phyloP scores from a whole-genome alignment of 2,329 filamentous ascomycete species.

The Phialocephala sp. region DNA sequence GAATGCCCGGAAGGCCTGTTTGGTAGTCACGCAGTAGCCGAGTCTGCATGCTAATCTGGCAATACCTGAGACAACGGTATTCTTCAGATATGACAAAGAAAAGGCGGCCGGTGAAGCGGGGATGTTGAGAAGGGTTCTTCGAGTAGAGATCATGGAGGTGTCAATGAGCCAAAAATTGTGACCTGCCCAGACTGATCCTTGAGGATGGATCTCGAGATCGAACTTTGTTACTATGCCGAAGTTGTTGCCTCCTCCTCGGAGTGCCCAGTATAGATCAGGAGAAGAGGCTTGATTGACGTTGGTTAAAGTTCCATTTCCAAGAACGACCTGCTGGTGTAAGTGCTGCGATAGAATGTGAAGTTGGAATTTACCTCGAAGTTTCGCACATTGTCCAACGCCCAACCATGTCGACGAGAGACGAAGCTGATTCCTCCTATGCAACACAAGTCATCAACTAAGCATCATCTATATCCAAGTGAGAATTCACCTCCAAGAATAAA shows the following conservation, averaged over 20 bases:
- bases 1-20: constrained; percentile 7
- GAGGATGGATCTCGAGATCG: constrained; percentile 39
- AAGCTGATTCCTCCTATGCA: constrained; percentile 19
- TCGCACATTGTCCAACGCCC: constrained; percentile 28
- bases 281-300: constrained; percentile 37
- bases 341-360: too few species aligned
- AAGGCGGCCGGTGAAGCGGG: not conserved
- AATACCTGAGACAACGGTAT: not conserved
- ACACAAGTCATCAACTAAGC: not conserved
- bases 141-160: not conserved
- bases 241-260: constrained; percentile 34
- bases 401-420: constrained; percentile 26
- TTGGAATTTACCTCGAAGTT: constrained; percentile 25
- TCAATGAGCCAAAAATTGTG: constrained; percentile 15
- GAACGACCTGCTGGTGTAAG: constrained; percentile 33
- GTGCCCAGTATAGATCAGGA: constrained; percentile 42
- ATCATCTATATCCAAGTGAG: not conserved
- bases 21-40: constrained; percentile 6
- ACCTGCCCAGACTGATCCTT: constrained; percentile 19
- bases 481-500: constrained; percentile 24
- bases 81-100: constrained; percentile 7
- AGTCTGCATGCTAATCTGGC: not conserved
- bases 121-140: not conserved
- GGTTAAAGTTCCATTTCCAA: constrained; percentile 38
- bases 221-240: constrained; percentile 46